Percentiles rank a stretch among this genome's conserved stretches.
Evolutionary conservation across 106 monocot genomes (phyloP).

Genomic region (Apostasia ramifera): DNA sequence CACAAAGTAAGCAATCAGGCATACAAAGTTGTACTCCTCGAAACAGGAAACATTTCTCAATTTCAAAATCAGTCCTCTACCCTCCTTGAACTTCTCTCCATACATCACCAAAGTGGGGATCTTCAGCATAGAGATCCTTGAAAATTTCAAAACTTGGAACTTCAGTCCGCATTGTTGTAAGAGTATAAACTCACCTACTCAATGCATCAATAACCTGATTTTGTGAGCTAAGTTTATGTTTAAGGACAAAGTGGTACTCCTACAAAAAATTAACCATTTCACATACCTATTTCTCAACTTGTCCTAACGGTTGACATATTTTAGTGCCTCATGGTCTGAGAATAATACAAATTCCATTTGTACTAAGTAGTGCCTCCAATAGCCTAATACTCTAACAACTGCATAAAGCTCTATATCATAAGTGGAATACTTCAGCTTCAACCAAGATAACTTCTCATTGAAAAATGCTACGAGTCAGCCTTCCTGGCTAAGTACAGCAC

Average conservation of each 20-base stretch:
- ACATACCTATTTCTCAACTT: background rate
- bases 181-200: background rate
- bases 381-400: background rate
- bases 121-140: too few relatives aligned
- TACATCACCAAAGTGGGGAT: too few relatives aligned
- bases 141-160: too few relatives aligned
- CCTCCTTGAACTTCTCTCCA: too few relatives aligned
- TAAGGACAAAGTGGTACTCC: too few relatives aligned
- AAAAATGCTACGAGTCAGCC: too few relatives aligned
- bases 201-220: background rate
- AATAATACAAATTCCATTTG: background rate
- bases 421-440: background rate
- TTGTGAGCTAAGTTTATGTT: background rate
- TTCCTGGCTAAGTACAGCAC: too few relatives aligned
- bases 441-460: background rate
- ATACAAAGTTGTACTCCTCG: background rate
- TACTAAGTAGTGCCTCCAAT: background rate
- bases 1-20: background rate
- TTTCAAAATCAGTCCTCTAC: too few relatives aligned
- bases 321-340: background rate
- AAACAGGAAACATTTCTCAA: conserved; percentile 6
- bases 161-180: too few relatives aligned
- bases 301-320: background rate
- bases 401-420: conserved; percentile 2
- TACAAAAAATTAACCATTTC: background rate